Evolutionary conservation across 1,139 yeast genomes (phyloP).

Genomic region (Saccharomyces hybrid): DNA sequence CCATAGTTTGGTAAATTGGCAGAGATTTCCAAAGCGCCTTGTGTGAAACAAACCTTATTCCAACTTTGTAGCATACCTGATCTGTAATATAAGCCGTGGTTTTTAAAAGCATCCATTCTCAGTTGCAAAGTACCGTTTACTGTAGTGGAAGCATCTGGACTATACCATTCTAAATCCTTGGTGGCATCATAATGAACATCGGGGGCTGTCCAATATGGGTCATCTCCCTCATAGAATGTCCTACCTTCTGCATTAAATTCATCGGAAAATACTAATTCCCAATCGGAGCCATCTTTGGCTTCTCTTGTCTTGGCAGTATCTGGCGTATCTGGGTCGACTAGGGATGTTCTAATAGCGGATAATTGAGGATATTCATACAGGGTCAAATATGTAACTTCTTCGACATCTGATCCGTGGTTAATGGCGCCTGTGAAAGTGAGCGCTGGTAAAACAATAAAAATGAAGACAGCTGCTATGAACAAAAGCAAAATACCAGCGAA

Average conservation of each 20-base stretch:
- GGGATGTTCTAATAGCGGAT: constrained; percentile 50
- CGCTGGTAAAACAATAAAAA: constrained; percentile 66
- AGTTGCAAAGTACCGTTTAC: constrained; percentile 55
- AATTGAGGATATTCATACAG: constrained; percentile 52
- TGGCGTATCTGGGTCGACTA: constrained; percentile 80
- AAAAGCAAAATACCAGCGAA: constrained; percentile 50
- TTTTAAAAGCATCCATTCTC: constrained; percentile 62
- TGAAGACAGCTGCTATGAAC: constrained; percentile 49
- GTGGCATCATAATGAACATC: constrained; percentile 76
- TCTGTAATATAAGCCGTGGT: constrained; percentile 64
- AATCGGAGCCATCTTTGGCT: constrained; percentile 46
- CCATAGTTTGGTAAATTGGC: constrained; percentile 68
- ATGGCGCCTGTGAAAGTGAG: constrained; percentile 64
- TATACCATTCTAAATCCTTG: constrained; percentile 77
- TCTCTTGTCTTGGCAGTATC: constrained; percentile 39
- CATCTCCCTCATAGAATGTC: constrained; percentile 74
- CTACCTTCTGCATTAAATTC: constrained; percentile 77
- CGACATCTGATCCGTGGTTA: constrained; percentile 28
- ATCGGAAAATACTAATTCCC: constrained; percentile 71
- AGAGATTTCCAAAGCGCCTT: constrained; percentile 62
- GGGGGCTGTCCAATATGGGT: constrained; percentile 71
- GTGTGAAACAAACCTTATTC: constrained; percentile 74
- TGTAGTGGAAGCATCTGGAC: constrained; percentile 72
- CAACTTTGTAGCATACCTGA: constrained; percentile 80
- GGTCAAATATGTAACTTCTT: constrained; percentile 37